A percentile compares a stretch with the other conserved stretches of the same genome.
Evolutionary conservation across 768 basidiomycete species (phyloP).

Genomic region (Gloeopeniophorella convolvens): DNA sequence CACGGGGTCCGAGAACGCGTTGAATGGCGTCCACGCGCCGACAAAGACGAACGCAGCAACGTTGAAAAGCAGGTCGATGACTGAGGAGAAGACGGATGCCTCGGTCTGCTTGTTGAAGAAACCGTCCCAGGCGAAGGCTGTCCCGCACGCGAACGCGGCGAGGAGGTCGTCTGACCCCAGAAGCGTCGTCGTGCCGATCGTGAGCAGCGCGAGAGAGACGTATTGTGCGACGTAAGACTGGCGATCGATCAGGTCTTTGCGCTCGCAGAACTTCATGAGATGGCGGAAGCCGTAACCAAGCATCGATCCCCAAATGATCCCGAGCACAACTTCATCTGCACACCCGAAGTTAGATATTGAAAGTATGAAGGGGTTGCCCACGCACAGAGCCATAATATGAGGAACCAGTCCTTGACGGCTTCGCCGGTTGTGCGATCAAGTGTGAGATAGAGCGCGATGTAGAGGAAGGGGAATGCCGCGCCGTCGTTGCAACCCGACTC

Average conservation of each 20-base stretch:
- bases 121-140: slow-evolving; percentile 95
- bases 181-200: slow-evolving; percentile 77
- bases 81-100: slow-evolving; percentile 91
- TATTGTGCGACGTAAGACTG: slow-evolving; percentile 95
- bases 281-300: slow-evolving; percentile 78
- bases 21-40: slow-evolving; percentile 96
- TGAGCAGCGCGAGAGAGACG: slow-evolving; percentile 73
- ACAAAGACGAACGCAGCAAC: slow-evolving; percentile 93
- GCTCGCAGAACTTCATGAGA: slow-evolving; percentile 90
- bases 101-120: slow-evolving; percentile 93
- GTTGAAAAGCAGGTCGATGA: slow-evolving; percentile 95
- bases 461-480: slow-evolving; percentile 93
- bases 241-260: slow-evolving; percentile 81
- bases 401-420: slow-evolving; percentile 84
- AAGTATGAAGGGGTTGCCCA: background rate
- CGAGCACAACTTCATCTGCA: slow-evolving; percentile 75
- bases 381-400: slow-evolving; percentile 81
- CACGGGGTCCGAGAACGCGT: slow-evolving; percentile 57
- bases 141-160: slow-evolving; percentile 91
- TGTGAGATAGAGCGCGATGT: slow-evolving; percentile 81
- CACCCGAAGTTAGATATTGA: slow-evolving; percentile 6
- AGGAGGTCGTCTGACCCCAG: slow-evolving; percentile 92
- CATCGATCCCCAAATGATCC: slow-evolving; percentile 63
- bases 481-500: slow-evolving; percentile 97
- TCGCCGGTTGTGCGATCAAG: slow-evolving; percentile 52